Evolutionary conservation across 495 filamentous ascomycete genomes (phyloP).

Genomic region (Penicillium alfredii): DNA sequence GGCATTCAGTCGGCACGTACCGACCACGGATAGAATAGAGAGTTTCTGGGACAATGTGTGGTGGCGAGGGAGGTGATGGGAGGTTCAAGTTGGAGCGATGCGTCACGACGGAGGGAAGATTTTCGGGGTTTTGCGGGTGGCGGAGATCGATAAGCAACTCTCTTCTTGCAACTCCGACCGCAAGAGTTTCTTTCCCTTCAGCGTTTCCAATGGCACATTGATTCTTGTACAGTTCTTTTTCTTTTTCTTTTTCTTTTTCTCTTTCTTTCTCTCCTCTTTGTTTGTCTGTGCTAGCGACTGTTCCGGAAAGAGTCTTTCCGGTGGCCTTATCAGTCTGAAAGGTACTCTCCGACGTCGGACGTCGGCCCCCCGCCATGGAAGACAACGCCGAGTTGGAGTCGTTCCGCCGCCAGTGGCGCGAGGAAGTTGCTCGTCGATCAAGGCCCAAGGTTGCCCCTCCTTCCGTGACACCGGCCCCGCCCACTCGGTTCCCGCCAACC

Average conservation of each 20-base stretch:
- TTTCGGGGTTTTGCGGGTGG: slow-evolving; percentile 29
- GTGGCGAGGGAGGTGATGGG: background rate
- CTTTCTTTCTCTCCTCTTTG: slow-evolving; percentile 7
- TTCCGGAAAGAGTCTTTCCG: too few species aligned
- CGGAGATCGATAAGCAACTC: slow-evolving; percentile 24
- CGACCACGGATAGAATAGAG: too few species aligned
- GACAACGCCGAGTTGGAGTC: slow-evolving; percentile 69
- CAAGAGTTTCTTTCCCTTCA: background rate
- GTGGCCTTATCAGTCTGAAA: slow-evolving; percentile 25
- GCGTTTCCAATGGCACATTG: slow-evolving; percentile 12
- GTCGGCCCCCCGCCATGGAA: slow-evolving; percentile 39
- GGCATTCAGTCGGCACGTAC: slow-evolving; percentile 15
- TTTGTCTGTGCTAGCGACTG: too few species aligned
- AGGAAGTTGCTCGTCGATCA: slow-evolving; percentile 63
- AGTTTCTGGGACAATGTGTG: too few species aligned
- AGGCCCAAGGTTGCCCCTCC: slow-evolving; percentile 18
- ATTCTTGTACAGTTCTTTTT: slow-evolving; percentile 7
- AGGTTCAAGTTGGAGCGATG: slow-evolving; percentile 7
- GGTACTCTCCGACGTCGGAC: slow-evolving; percentile 2
- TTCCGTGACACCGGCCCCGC: slow-evolving; percentile 17
- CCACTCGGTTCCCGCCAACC: slow-evolving; percentile 28
- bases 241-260: slow-evolving; percentile 1
- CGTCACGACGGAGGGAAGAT: slow-evolving; percentile 20
- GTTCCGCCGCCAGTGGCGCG: slow-evolving; percentile 77
- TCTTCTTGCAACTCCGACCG: slow-evolving; percentile 4